Base-by-base conservation (phyloP, 2,329 filamentous ascomycete species). In the Pleurostoma richardsiae region DNA sequence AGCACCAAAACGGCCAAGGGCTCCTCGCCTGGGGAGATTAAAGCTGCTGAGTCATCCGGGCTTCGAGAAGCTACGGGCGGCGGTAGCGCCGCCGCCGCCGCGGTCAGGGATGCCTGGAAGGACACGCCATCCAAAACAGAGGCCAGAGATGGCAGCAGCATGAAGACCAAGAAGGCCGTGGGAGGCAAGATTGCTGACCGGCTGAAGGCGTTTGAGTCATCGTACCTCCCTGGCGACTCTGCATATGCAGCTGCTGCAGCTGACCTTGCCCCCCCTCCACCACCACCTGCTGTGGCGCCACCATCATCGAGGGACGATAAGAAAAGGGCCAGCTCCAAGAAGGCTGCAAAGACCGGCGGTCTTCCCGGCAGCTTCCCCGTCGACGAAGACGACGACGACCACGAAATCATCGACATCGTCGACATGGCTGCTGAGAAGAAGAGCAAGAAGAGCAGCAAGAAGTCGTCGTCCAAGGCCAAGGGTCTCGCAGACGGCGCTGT, bases 341-440 rank as follows among this genome's bases (percentile, higher is more conserved):
- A 63, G 51, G 55, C 45, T 41, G 50, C 33, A 53, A 58, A 62
- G 59, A 48, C 56, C n/a, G 56, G 68, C 58, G 64, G 64, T 30
- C 66, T 80, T 5, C 79, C 80, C 39, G 81, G 80, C 46, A 77
- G 76, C 50, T 84, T 84, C 58, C 80, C 80, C 28, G 67, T 69
- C 40, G 72, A 76, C 52, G 72, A 74, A 33, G 72, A 72, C 52
- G 70, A 75, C 39, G 62, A 72, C 51, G 69, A 70, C 49, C 65
- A 74, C 54, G 73, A 74, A 49, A 70, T 73, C 38, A 61, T 78
- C 39, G 74, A 76, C 46, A 64, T 80, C 43, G 55, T 80, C 52
- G 77, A 79, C 48, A 69, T 76, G 63, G 65, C 73, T 10, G 61
- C 74, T 0, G 57, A 71, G 56, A 71, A 69, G 56, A 65, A 71